Evolutionary conservation across 495 filamentous ascomycete species (phyloP).

Genomic region (Pseudomonodictys pantanalensis): DNA sequence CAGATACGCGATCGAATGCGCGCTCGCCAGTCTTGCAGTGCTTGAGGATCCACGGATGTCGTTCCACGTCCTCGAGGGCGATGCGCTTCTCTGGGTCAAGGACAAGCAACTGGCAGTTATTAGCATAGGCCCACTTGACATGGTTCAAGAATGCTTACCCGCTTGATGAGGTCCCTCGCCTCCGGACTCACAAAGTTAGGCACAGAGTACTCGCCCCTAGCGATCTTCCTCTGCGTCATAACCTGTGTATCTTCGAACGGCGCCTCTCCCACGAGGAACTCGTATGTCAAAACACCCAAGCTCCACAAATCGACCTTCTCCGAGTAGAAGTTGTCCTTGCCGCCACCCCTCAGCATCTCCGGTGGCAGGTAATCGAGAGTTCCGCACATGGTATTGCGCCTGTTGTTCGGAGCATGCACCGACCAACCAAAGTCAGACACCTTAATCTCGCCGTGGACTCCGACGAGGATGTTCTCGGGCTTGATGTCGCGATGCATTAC

Average conservation of each 20-base stretch:
- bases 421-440: conserved; percentile 99
- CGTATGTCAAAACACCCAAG: conserved; percentile 90
- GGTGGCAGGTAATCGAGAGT: conserved; percentile 96
- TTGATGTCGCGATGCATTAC: conserved; percentile 99
- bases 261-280: conserved; percentile 92
- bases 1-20: conserved; percentile 36
- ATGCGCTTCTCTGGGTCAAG: conserved; percentile 93
- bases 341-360: conserved; percentile 87
- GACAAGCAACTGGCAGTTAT: conserved; percentile 67
- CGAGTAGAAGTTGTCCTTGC: conserved; percentile 78
- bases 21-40: conserved; percentile 78
- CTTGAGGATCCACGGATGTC: conserved; percentile 96
- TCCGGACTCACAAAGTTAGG: conserved; percentile 87
- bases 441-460: conserved; percentile 97
- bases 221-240: conserved; percentile 92
- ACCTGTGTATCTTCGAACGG: conserved; percentile 94
- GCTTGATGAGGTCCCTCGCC: conserved; percentile 88
- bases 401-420: conserved; percentile 93
- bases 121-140: not conserved
- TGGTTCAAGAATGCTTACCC: conserved; percentile 52
- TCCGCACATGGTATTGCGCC: conserved; percentile 92
- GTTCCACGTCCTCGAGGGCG: conserved; percentile 80
- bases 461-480: conserved; percentile 96
- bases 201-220: conserved; percentile 85
- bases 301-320: conserved; percentile 98